Evolutionary conservation across 108 stramenopile species (phyloP).

Genomic region (Ochromonas danica): DNA sequence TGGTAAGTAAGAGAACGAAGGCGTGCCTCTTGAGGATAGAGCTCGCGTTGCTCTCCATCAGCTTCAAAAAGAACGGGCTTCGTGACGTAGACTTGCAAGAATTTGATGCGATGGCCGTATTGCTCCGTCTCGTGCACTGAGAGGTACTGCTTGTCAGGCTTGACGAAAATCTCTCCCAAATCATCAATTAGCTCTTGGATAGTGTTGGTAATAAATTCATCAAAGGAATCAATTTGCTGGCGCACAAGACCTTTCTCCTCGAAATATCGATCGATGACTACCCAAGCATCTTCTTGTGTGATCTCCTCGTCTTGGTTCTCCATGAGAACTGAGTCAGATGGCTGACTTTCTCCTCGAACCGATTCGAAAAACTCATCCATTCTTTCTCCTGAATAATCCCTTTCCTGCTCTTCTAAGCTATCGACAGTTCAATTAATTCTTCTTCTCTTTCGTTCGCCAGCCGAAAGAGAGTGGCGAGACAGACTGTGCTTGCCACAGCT

Average conservation of each 20-base stretch:
- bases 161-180: conserved; percentile 82
- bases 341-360: too few relatives aligned
- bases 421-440: too few relatives aligned
- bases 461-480: too few relatives aligned
- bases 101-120: conserved; percentile 82
- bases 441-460: too few relatives aligned
- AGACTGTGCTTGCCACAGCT: too few relatives aligned
- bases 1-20: conserved; percentile 93
- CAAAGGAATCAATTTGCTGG: conserved; percentile 98
- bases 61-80: conserved; percentile 72
- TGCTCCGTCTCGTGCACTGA: conserved; percentile 68
- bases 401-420: too few relatives aligned
- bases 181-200: conserved; percentile 97
- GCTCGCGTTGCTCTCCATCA: conserved; percentile 79
- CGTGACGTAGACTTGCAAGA: conserved; percentile 89
- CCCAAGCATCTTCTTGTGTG: conserved; percentile 97
- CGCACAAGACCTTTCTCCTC: conserved; percentile 97
- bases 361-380: too few relatives aligned
- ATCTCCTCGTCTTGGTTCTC: conserved; percentile 75
- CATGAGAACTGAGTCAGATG: too few relatives aligned
- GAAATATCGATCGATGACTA: conserved; percentile 91
- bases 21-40: conserved; percentile 96
- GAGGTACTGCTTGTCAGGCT: conserved; percentile 81
- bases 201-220: conserved; percentile 94
- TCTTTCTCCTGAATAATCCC: too few relatives aligned